Conservation (phyloP, 805 yeast species). For the Zygoascus bituminiphila region DNA sequence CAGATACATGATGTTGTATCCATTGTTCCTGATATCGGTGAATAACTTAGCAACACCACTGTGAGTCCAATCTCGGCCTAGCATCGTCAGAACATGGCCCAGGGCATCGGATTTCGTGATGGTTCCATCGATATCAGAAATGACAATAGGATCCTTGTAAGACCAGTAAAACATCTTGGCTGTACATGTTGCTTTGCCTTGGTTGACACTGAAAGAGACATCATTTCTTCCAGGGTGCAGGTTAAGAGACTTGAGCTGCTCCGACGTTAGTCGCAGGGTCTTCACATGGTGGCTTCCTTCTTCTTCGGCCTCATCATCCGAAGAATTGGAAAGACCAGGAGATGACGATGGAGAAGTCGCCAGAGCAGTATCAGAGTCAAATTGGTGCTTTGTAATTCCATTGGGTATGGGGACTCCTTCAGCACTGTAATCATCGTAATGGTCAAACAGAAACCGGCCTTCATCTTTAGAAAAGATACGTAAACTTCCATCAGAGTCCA, state of each 20-base stretch:
- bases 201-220: slow-evolving; percentile 68
- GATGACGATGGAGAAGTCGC: slow-evolving; percentile 1
- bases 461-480: slow-evolving; percentile 21
- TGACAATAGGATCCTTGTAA: slow-evolving; percentile 77
- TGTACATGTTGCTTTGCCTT: slow-evolving; percentile 68
- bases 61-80: slow-evolving; percentile 98
- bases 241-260: slow-evolving; percentile 67
- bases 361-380: slow-evolving; percentile 8
- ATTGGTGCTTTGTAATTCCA: slow-evolving; percentile 5
- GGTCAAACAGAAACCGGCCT: background rate
- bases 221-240: slow-evolving; percentile 74
- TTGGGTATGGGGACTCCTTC: slow-evolving; percentile 8
- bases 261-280: slow-evolving; percentile 84
- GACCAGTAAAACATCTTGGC: slow-evolving; percentile 81
- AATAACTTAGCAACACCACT: slow-evolving; percentile 88
- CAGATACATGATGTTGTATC: slow-evolving; percentile 86
- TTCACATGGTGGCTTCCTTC: slow-evolving; percentile 48
- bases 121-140: slow-evolving; percentile 96
- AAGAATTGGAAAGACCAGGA: slow-evolving; percentile 2
- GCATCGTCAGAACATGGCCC: slow-evolving; percentile 88
- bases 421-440: slow-evolving; percentile 9
- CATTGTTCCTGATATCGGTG: slow-evolving; percentile 77
- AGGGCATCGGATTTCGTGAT: slow-evolving; percentile 96
- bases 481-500: slow-evolving; percentile 28
- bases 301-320: slow-evolving; percentile 16